Conservation (phyloP, 192 early-diverging fungal genomes). For the Bifiguratus adelaidae region DNA sequence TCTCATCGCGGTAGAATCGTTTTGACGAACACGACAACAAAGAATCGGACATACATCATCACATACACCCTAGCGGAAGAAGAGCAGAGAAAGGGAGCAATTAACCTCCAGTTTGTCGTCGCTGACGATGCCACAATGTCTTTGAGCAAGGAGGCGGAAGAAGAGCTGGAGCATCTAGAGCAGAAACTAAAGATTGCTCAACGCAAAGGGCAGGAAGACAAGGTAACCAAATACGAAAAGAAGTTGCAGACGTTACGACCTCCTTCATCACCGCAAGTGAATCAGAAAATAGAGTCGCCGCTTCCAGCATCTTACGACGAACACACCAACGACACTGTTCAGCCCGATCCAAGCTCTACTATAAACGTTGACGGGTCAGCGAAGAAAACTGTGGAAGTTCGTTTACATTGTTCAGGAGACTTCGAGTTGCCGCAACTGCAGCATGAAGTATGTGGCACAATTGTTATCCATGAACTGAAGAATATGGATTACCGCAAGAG, state of each 20-base stretch:
- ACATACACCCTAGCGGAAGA: too few species aligned
- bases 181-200: conserved; percentile 96
- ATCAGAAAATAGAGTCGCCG: conserved; percentile 1
- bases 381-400: too few species aligned
- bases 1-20: conserved; percentile 47
- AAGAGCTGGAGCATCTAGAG: conserved; percentile 92
- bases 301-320: too few species aligned
- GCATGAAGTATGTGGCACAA: too few species aligned
- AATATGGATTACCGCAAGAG: too few species aligned
- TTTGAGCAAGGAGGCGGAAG: conserved; percentile 64
- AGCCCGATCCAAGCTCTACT: too few species aligned
- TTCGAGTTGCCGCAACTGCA: too few species aligned
- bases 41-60: conserved; percentile 67
- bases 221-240: conserved; percentile 70
- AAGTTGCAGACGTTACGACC: conserved; percentile 68
- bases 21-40: conserved; percentile 75
- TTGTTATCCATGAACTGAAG: too few species aligned
- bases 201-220: conserved; percentile 80
- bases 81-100: conserved; percentile 64
- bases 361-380: too few species aligned
- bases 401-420: too few species aligned
- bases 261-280: conserved; percentile 28
- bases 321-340: too few species aligned
- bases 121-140: conserved; percentile 43
- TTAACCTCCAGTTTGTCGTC: conserved; percentile 54